Evolutionary conservation across 2,329 filamentous ascomycete species (phyloP), one percentile per base, ranked within the genome.

Genomic region (Arthroderma sp.): DNA sequence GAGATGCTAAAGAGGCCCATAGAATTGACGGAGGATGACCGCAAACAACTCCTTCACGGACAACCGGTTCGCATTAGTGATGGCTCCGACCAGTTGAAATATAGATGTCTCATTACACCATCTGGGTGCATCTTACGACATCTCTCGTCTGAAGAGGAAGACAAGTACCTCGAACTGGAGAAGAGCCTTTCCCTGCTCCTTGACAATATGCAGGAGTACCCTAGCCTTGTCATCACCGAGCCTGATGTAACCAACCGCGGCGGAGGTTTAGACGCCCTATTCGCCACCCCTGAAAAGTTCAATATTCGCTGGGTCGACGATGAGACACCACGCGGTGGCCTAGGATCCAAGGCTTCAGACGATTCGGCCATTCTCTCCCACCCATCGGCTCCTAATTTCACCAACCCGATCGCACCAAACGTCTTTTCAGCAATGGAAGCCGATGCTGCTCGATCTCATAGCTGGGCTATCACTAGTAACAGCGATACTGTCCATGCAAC

Each of bases 221-320:
- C 64, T 2, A 53, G 56, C 2, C 51, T 59, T 3, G 54, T 58
- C 3, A 54, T 61, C 37, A 59, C 65, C 6, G 58, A 65, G 15
- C 60, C 64, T 3, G 66, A 69, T 39, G 53, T 58, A n/a, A 65
- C 59, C 40, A 69, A 70, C 47, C 61, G 66, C 28, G 62, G 57
- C 30, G 67, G 67, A 5, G 66, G 66, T 2, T 56, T 70, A 29
- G 66, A 69, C 45, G 63, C 65, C 5, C 61, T 70, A 11, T 66
- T 66, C 30, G 61, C 65, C 10, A 63, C 61, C 2, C 66, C 67
- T 1, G 67, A 68, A 47, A 65, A 64, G 11, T 68, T 66, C 51
- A 68, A 66, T 32, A 58, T 69, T 44, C 60, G 63, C 49, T 69
- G 66, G 66, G 58, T 68, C 5, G 49, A 54, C 37, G 64, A 66